phyloP scores from a whole-genome alignment of 2,329 filamentous ascomycete species.

The Dactylellina cionopaga region DNA sequence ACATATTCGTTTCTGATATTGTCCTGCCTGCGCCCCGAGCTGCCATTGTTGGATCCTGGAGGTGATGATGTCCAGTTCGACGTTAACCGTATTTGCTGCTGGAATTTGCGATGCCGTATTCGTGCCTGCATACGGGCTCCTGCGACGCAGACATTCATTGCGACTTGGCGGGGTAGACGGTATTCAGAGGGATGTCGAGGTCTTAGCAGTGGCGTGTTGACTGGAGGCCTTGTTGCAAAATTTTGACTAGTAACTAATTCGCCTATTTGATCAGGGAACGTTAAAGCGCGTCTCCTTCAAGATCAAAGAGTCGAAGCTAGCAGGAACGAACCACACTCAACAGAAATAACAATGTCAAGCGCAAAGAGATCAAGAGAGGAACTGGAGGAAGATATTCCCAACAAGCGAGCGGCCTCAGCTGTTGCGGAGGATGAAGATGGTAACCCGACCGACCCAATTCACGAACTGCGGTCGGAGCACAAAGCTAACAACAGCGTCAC shows the following conservation, averaged over 20 bases:
- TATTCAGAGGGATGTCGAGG: too few species aligned
- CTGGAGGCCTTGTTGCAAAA: constrained; percentile 6
- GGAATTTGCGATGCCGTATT: neutral
- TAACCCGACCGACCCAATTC: neutral
- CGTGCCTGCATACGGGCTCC: neutral
- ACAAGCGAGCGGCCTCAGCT: constrained; percentile 34
- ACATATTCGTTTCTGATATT: too few species aligned
- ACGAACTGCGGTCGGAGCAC: too few species aligned
- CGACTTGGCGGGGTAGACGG: too few species aligned
- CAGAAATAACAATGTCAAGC: constrained; percentile 18
- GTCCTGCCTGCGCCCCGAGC: too few species aligned
- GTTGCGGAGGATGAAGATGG: constrained; percentile 36
- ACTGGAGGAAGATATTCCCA: constrained; percentile 29
- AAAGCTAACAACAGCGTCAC: constrained; percentile 14
- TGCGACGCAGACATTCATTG: constrained; percentile 9
- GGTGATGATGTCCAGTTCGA: neutral
- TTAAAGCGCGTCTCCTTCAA: constrained; percentile 20
- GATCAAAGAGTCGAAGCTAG: neutral
- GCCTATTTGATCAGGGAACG: constrained; percentile 12
- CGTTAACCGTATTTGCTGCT: neutral
- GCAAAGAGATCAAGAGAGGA: constrained; percentile 41
- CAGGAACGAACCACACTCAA: neutral
- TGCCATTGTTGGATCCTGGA: neutral
- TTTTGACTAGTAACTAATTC: constrained; percentile 5
- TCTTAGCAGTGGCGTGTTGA: neutral